A percentile compares a stretch with the other conserved stretches of the same genome.
Evolutionary conservation across 139 green algal species (phyloP).

Genomic region (Haematococcus lacustris): DNA sequence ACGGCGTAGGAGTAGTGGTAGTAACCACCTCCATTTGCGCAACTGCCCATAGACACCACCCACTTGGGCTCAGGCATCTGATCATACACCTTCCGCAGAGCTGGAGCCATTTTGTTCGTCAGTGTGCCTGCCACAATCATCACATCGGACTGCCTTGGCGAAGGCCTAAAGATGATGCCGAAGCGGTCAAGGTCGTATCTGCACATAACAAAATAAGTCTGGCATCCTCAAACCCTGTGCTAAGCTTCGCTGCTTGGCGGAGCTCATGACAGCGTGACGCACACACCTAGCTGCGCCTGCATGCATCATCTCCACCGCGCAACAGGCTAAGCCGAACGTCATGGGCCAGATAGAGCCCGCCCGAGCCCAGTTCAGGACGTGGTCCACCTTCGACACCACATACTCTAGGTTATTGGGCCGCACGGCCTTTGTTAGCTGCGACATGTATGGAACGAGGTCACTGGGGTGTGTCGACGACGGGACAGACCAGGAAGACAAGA

Average conservation of each 20-base stretch:
- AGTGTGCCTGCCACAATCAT: slow-evolving; percentile 97
- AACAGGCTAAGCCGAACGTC: slow-evolving; percentile 95
- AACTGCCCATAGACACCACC: slow-evolving; percentile 95
- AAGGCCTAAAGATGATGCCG: slow-evolving; percentile 95
- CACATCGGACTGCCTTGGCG: slow-evolving; percentile 83
- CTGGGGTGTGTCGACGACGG: too few species aligned
- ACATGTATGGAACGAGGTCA: too few species aligned
- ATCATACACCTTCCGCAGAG: slow-evolving; percentile 92
- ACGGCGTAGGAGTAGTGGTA: slow-evolving; percentile 97
- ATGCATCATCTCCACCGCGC: slow-evolving; percentile 97
- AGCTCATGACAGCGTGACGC: too few species aligned
- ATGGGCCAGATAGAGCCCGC: slow-evolving; percentile 92
- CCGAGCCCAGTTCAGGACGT: slow-evolving; percentile 86
- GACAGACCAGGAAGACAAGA: too few species aligned
- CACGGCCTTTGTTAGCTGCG: neutral
- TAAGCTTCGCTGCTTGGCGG: too few species aligned
- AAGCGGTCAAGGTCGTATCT: slow-evolving; percentile 68
- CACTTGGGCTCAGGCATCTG: slow-evolving; percentile 96
- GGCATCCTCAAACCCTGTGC: too few species aligned
- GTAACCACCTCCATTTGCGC: slow-evolving; percentile 94
- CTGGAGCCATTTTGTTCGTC: slow-evolving; percentile 97
- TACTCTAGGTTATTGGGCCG: slow-evolving; percentile 22
- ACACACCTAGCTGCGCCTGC: slow-evolving; percentile 9
- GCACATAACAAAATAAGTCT: too few species aligned
- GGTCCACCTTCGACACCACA: slow-evolving; percentile 46